Conservation (phyloP, 345 rosid species). For the Aegle marmelos region DNA sequence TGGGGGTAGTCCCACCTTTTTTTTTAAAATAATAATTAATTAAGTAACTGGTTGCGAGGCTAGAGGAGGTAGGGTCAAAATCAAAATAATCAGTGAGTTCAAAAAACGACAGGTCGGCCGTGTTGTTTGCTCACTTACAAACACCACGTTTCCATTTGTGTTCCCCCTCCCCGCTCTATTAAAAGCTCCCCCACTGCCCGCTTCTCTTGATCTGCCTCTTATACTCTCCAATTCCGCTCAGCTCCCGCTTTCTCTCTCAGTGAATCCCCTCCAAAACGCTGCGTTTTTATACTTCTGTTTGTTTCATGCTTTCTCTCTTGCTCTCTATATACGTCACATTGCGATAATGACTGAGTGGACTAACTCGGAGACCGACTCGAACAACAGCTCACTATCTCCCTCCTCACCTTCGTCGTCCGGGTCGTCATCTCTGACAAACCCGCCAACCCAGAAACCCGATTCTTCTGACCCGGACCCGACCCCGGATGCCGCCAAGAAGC, state of each 20-base stretch:
- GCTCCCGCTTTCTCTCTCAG: too few species aligned
- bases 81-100: too few species aligned
- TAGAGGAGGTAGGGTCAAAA: too few species aligned
- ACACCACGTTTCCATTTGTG: conserved; percentile 1
- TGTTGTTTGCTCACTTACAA: background rate
- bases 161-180: background rate
- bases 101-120: conserved; percentile 15
- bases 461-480: background rate
- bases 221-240: background rate
- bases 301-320: background rate
- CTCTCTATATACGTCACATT: background rate
- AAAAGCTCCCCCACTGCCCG: background rate
- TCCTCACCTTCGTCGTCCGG: conserved; percentile 18
- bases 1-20: too few species aligned
- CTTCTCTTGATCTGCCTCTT: background rate
- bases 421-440: background rate
- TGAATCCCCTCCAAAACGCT: too few species aligned
- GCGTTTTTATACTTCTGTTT: background rate
- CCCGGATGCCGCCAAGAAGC: background rate
- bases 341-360: background rate
- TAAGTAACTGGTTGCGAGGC: too few species aligned
- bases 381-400: background rate
- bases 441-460: background rate
- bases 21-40: too few species aligned
- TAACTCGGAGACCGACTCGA: conserved; percentile 7